phyloP scores from a whole-genome alignment of 2,329 filamentous ascomycete species.

The Fonsecaea erecta region DNA sequence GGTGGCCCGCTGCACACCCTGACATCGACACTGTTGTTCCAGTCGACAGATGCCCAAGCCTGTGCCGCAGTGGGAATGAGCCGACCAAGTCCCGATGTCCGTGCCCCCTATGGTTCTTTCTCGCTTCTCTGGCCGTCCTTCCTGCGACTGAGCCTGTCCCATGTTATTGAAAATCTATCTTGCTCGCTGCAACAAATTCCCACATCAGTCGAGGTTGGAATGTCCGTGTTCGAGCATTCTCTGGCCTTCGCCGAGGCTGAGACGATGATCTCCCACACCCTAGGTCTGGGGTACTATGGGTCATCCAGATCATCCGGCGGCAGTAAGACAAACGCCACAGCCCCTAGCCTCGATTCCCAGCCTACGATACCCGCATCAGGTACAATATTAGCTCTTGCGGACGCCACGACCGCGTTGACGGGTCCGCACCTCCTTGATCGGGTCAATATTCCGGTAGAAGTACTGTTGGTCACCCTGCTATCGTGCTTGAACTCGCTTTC shows the following conservation, averaged over 20 bases:
- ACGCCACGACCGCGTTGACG: constrained; percentile 38
- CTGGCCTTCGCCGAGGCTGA: constrained; percentile 96
- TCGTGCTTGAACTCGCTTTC: constrained; percentile 86
- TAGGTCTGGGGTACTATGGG: constrained; percentile 71
- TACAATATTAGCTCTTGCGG: constrained; percentile 44
- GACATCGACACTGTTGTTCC: constrained; percentile 73
- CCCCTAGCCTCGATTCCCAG: constrained; percentile 53
- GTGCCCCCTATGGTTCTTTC: constrained; percentile 74
- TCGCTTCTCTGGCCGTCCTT: constrained; percentile 64
- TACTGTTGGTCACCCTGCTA: constrained; percentile 83
- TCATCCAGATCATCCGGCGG: constrained; percentile 45
- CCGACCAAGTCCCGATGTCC: constrained; percentile 55
- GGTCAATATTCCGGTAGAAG: constrained; percentile 87
- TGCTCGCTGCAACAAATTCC: constrained; percentile 85
- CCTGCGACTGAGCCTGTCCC: constrained; percentile 65
- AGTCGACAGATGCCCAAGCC: constrained; percentile 73
- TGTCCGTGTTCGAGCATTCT: constrained; percentile 96
- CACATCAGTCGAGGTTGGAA: constrained; percentile 83
- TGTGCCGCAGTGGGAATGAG: constrained; percentile 78
- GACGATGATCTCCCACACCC: constrained; percentile 77
- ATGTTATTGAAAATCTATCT: constrained; percentile 85
- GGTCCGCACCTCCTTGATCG: constrained; percentile 68
- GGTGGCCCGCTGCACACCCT: constrained; percentile 73
- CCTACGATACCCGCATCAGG: constrained; percentile 43
- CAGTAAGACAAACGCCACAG: constrained; percentile 20